Conservation (phyloP, 2,329 filamentous ascomycete species). For the Clonostachys rosea region DNA sequence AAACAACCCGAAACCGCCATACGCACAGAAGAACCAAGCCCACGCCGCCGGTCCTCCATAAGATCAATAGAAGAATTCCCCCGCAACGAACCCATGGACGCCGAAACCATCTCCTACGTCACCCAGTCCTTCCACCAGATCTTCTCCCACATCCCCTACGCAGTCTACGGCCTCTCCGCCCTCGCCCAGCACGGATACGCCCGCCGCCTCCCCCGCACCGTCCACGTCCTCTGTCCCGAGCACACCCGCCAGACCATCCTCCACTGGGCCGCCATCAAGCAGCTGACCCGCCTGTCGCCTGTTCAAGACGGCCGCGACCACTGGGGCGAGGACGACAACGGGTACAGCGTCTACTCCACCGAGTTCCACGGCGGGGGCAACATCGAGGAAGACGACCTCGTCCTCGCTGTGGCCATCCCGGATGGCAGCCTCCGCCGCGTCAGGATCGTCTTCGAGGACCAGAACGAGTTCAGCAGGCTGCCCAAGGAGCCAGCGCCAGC, state of each 20-base stretch:
- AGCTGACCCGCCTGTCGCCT: too few relatives aligned
- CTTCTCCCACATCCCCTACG: conserved; percentile 38
- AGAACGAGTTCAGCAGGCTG: too few relatives aligned
- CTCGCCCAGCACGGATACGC: conserved; percentile 36
- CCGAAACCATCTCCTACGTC: conserved; percentile 24
- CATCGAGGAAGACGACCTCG: conserved; percentile 14
- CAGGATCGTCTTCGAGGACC: neutral
- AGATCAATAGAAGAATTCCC: too few relatives aligned
- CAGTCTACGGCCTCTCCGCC: conserved; percentile 38
- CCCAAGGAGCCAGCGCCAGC: too few relatives aligned
- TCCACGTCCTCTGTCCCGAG: conserved; percentile 35
- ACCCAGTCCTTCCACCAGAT: conserved; percentile 25
- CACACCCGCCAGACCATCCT: conserved; percentile 25
- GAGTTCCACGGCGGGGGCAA: conserved; percentile 19
- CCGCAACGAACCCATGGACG: conserved; percentile 10
- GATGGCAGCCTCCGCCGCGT: conserved; percentile 10
- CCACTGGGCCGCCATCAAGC: conserved; percentile 27
- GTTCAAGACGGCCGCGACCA: too few relatives aligned
- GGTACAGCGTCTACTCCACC: too few relatives aligned
- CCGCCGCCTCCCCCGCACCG: conserved; percentile 15
- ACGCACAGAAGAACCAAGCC: too few relatives aligned
- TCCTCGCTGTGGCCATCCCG: conserved; percentile 27
- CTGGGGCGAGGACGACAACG: too few relatives aligned
- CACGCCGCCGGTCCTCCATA: too few relatives aligned
- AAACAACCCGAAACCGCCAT: too few relatives aligned